A percentile compares a stretch with the other conserved stretches of the same genome.
phyloP scores from a whole-genome alignment of 495 filamentous ascomycete genomes.

The Penicillium manginii region DNA sequence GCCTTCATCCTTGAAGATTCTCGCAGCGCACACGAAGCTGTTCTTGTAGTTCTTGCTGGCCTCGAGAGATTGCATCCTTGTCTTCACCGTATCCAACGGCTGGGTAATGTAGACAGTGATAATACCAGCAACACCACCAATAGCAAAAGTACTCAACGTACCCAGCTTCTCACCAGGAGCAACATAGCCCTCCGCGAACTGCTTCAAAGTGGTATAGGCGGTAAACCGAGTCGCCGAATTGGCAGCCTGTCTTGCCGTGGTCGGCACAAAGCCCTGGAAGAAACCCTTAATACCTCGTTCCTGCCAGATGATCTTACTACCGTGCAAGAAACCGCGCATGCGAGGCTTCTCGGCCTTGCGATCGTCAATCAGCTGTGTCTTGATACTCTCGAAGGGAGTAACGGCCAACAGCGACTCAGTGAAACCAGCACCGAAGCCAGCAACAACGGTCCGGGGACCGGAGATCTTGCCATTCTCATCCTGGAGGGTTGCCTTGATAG shows the following conservation, averaged over 20 bases:
- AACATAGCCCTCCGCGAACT: constrained; percentile 88
- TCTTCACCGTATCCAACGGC: constrained; percentile 95
- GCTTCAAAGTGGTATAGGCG: constrained; percentile 86
- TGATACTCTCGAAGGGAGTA: constrained; percentile 97
- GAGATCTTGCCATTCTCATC: constrained; percentile 89
- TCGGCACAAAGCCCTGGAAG: constrained; percentile 96
- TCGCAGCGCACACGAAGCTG: constrained; percentile 79
- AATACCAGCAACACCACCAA: constrained; percentile 85
- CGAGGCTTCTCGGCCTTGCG: constrained; percentile 84
- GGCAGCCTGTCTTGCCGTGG: constrained; percentile 90
- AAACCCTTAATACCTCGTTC: constrained; percentile 90
- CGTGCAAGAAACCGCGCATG: constrained; percentile 91
- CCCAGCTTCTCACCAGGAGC: constrained; percentile 95
- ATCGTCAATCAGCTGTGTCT: constrained; percentile 97
- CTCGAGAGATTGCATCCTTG: constrained; percentile 96
- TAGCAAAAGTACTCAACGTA: constrained; percentile 83
- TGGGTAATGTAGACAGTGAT: constrained; percentile 90
- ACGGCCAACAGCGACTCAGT: constrained; percentile 93
- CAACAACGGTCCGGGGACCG: constrained; percentile 86
- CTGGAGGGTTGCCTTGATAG: constrained; percentile 79
- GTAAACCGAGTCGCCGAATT: constrained; percentile 91
- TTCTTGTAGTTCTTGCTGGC: constrained; percentile 84
- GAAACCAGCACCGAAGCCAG: constrained; percentile 91
- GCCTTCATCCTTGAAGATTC: constrained; percentile 89
- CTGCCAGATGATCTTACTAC: constrained; percentile 79